phyloP scores from a whole-genome alignment of 257 asterid species.

The Plectranthus barbatus region DNA sequence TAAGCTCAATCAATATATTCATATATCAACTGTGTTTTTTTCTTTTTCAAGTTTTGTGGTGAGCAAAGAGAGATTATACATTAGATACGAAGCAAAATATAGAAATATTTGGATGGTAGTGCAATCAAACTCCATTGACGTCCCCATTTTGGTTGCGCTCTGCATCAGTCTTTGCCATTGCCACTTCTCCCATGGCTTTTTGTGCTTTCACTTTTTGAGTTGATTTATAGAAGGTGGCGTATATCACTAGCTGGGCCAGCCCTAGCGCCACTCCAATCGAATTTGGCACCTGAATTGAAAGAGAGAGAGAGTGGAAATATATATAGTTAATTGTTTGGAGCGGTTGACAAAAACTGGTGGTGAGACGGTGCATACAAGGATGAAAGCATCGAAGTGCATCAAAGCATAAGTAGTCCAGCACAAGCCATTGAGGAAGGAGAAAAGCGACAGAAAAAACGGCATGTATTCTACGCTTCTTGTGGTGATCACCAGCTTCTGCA shows the following conservation, averaged over 20 bases:
- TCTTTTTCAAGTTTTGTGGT: too few relatives aligned
- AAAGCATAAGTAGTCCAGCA: constrained; percentile 10
- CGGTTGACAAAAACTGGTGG: too few relatives aligned
- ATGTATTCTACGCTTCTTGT: too few relatives aligned
- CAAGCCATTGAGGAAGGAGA: too few relatives aligned
- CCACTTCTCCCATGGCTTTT: constrained; percentile 32
- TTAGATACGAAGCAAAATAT: too few relatives aligned
- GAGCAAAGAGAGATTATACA: too few relatives aligned
- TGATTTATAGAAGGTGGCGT: constrained; percentile 61
- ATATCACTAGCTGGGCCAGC: constrained; percentile 62
- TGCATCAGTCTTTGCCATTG: constrained; percentile 24
- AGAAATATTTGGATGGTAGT: too few relatives aligned
- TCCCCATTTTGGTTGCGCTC: constrained; percentile 9
- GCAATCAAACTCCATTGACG: constrained; percentile 10
- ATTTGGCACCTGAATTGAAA: constrained; percentile 56
- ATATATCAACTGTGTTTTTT: too few relatives aligned
- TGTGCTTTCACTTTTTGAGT: constrained; percentile 51
- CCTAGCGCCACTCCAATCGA: constrained; percentile 65
- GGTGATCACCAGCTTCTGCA: too few relatives aligned
- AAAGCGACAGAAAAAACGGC: too few relatives aligned
- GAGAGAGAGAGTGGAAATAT: too few relatives aligned
- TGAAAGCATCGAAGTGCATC: constrained; percentile 63
- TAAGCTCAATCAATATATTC: not conserved
- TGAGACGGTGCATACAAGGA: constrained; percentile 61
- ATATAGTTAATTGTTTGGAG: too few relatives aligned